These are phyloP conservation scores for Rhytidiadelphus loreus DNA, from an alignment of 225 moss, liverwort and hornwort species.

Conservation along the genomic window DNA sequence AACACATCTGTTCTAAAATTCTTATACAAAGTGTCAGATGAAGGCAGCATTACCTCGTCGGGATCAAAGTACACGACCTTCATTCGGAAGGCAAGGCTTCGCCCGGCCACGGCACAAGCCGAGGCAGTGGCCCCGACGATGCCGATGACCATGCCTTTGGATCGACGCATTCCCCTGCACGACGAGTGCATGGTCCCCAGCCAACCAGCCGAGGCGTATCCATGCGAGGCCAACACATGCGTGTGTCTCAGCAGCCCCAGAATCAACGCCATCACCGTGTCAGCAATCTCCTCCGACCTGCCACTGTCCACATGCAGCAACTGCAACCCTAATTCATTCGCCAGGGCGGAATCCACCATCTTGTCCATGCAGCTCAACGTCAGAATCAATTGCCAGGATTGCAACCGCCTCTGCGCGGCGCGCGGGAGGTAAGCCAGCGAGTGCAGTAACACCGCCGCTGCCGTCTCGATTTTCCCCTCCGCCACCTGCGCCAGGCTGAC, in stretches of 20 bases:
- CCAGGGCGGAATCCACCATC: conserved; percentile 79
- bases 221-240: conserved; percentile 79
- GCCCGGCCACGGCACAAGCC: conserved; percentile 61
- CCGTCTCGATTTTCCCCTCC: conserved; percentile 92
- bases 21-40: neutral
- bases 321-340: conserved; percentile 82
- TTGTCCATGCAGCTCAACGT: conserved; percentile 88
- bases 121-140: conserved; percentile 76
- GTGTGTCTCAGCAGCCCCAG: conserved; percentile 78
- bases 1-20: neutral
- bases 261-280: conserved; percentile 87
- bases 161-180: conserved; percentile 86
- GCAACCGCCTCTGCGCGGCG: conserved; percentile 89
- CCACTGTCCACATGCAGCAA: conserved; percentile 90
- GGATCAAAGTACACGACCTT: conserved; percentile 74
- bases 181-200: conserved; percentile 84
- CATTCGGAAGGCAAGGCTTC: conserved; percentile 90
- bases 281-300: conserved; percentile 84
- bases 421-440: conserved; percentile 89
- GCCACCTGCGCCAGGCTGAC: conserved; percentile 76
- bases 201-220: conserved; percentile 80
- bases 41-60: conserved; percentile 42
- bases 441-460: conserved; percentile 80
- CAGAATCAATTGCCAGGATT: conserved; percentile 90
- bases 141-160: conserved; percentile 83